Evolutionary conservation across 306 rosid species (phyloP), one percentile per base, ranked within the genome.

Genomic region (Lathyrus tuberosus): DNA sequence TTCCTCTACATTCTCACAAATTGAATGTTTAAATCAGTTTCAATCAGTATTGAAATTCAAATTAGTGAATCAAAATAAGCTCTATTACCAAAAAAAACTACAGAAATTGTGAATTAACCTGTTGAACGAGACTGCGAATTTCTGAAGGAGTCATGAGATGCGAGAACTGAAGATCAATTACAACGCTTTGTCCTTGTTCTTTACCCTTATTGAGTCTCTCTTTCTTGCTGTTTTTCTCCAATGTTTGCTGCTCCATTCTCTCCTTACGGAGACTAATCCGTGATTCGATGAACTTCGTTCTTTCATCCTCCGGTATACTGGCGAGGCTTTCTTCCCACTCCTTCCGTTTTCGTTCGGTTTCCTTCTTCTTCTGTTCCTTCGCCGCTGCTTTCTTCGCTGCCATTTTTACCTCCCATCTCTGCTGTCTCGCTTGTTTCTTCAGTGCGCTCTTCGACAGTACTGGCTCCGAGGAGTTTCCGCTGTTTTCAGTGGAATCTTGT

Each of bases 91-190:
- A 24, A 14, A 4, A 44, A 13, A 44, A 44, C 6, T 5, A 44
- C 51, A 24, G 17, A 44, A 44, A 5, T 8, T 0, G 5, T 2
- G 3, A 46, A 6, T 28, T 10, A 15, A 92, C 97, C 97, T 94
- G 98, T 48, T 90, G 88, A 62, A 86, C 94, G 65, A 94, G 91
- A 74, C 98, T 94, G 74, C 81, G 83, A 53, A 85, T 90, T 85
- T 93, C 96, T 6, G 83, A 7, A 2, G 92, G 84, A 10, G 83
- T 81, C 97, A 90, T 93, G 76, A 93, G 94, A 42, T 88, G 70
- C 76, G 94, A 63, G 53, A 90, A 93, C 0, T 90, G 88, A 47
- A 90, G 90, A 72, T 93, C 97, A 37, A 93, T 78, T 56, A 90
- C 80, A 30, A 93, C 85, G 66, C 86, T 93, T 74, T 90, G 97